Conservation (phyloP, 2,329 filamentous ascomycete genomes). For the Chrysosporium queenslandicum region DNA sequence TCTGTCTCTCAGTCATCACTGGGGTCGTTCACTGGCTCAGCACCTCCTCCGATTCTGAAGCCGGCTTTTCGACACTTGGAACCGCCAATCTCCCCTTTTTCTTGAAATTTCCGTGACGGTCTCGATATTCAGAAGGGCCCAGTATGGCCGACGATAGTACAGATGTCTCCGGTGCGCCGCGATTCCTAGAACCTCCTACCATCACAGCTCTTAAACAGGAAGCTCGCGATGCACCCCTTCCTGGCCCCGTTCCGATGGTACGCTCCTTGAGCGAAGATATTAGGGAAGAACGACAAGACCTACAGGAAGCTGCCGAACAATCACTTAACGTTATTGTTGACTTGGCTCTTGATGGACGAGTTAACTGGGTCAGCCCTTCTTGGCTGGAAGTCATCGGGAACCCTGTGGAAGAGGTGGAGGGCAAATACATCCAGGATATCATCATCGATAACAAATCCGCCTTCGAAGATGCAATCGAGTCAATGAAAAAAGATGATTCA, state of each 20-base stretch:
- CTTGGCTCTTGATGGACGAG: conserved; percentile 75
- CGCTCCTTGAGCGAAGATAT: conserved; percentile 76
- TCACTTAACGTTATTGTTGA: conserved; percentile 95
- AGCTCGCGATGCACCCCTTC: conserved; percentile 29
- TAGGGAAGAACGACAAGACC: conserved; percentile 81
- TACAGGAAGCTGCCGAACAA: conserved; percentile 91
- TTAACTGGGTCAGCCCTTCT: conserved; percentile 93
- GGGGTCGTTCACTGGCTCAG: neutral
- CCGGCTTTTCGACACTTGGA: conserved; percentile 12
- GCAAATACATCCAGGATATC: conserved; percentile 67
- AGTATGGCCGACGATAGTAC: conserved; percentile 36
- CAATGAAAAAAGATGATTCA: conserved; percentile 86
- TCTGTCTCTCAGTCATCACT: conserved; percentile 23
- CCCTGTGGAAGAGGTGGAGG: conserved; percentile 59
- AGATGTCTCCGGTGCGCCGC: conserved; percentile 14
- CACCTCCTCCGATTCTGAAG: conserved; percentile 5
- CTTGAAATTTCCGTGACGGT: neutral
- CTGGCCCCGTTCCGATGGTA: conserved; percentile 37
- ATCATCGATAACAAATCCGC: conserved; percentile 68
- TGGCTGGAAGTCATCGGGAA: conserved; percentile 92
- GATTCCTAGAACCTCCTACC: conserved; percentile 37
- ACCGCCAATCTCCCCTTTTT: conserved; percentile 6
- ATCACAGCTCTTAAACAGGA: conserved; percentile 38
- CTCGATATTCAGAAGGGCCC: neutral
- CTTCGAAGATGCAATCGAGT: conserved; percentile 75